These are phyloP conservation scores for Aspergillus fijiensis DNA, from an alignment of 2,329 filamentous ascomycete genomes.

Conservation along the genomic window DNA sequence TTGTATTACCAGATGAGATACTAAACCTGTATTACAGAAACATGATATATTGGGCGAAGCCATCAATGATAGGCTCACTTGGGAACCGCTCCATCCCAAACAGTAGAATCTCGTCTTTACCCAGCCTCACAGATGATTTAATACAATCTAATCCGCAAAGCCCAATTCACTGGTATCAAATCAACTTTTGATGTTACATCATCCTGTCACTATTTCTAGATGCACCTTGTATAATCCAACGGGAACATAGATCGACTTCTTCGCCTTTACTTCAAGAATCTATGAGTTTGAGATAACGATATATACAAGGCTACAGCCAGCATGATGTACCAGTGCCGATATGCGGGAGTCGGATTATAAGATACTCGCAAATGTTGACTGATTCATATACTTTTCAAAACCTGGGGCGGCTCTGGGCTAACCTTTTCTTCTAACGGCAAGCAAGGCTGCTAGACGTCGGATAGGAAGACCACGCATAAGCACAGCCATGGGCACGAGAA, in stretches of 20 bases:
- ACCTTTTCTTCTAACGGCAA: background rate
- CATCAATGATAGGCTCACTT: slow-evolving; percentile 25
- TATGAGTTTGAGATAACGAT: background rate
- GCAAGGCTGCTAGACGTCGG: background rate
- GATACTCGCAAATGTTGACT: background rate
- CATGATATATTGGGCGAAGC: slow-evolving; percentile 27
- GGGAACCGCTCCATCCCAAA: slow-evolving; percentile 34
- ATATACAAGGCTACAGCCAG: background rate
- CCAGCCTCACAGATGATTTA: background rate
- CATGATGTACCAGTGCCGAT: background rate
- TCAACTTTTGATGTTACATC: background rate
- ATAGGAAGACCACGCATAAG: slow-evolving; percentile 2
- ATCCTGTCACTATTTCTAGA: slow-evolving; percentile 21
- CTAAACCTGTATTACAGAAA: background rate
- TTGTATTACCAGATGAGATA: background rate
- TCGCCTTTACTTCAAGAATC: background rate
- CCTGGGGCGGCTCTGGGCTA: background rate
- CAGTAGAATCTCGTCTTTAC: background rate
- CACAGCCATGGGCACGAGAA: slow-evolving; percentile 39
- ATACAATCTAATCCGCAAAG: background rate
- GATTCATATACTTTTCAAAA: background rate
- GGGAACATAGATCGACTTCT: too few relatives aligned
- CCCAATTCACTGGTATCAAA: background rate
- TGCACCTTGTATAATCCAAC: slow-evolving; percentile 3
- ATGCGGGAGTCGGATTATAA: background rate